Evolutionary conservation across 192 early-diverging fungal species (phyloP), one percentile per base, ranked within the genome.

Genomic region (Thamnidium elegans): DNA sequence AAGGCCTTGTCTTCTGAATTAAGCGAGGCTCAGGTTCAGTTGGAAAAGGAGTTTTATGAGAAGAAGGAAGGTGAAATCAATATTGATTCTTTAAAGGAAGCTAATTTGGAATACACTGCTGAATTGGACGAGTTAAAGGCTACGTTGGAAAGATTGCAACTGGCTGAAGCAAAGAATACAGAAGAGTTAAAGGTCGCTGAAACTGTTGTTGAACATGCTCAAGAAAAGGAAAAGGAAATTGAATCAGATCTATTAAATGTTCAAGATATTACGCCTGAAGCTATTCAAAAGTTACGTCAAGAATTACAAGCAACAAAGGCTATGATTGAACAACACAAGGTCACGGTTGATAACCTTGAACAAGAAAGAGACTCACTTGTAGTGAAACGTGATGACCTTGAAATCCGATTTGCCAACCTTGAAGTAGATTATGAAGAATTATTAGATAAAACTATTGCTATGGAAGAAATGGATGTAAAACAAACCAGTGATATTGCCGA

Each of bases 41-140:
- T 97, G 15, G 92, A 97, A 69, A 96, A 96, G 71, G 75, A 92
- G 10, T 80, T 80, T 15, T 96, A 94, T 75, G 92, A 91, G 36
- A 85, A 87, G 73, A 92, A 94, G 73, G 97, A 99, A 67, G 84
- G 83, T 31, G 75, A 84, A 61, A 94, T 99, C 56, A 92, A 83
- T 20, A 78, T 98, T 13, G 95, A 99, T 44, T 87, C 85, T 72
- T 73, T 96, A 36, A 90, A 88, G 48, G 94, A 98, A 68, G 85
- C 82, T 30, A 93, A 96, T 67, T 61, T 70, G 42, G 95, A 97
- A 62, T 78, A 93, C 34, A 76, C 71, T 23, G 77, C 75, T 51
- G 90, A 94, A 66, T 72, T 96, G 10, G 90, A 95, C 3, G 80
- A 81, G 46, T 80, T 85, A 67, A 93, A 90, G 84, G 84, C 85